Percentiles rank a stretch among this genome's conserved stretches.
phyloP scores from a whole-genome alignment of 2,329 filamentous ascomycete species.

The Leptoxyphium fumago region DNA sequence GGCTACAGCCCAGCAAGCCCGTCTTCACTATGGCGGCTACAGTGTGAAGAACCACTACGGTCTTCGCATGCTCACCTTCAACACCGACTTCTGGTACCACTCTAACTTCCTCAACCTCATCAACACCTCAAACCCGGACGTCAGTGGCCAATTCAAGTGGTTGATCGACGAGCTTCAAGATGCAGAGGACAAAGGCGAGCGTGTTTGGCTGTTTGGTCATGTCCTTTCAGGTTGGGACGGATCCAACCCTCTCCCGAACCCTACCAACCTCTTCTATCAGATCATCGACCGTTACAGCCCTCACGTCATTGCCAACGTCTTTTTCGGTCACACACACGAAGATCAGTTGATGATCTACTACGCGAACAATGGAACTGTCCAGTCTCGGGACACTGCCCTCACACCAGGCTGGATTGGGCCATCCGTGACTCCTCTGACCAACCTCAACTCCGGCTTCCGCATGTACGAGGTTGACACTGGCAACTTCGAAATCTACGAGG shows the following conservation, averaged over 20 bases:
- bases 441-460: constrained; percentile 39
- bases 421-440: constrained; percentile 38
- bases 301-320: constrained; percentile 39
- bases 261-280: constrained; percentile 39
- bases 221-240: constrained; percentile 44
- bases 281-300: constrained; percentile 41
- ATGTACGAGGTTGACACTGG: constrained; percentile 42
- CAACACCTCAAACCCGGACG: constrained; percentile 37
- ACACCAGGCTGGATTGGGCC: constrained; percentile 38
- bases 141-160: constrained; percentile 34
- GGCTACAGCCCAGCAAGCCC: constrained; percentile 31
- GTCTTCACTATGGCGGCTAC: constrained; percentile 42
- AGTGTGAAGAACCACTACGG: constrained; percentile 39
- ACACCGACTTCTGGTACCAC: constrained; percentile 36
- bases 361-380: constrained; percentile 31
- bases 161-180: constrained; percentile 38
- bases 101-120: constrained; percentile 36
- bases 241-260: constrained; percentile 37
- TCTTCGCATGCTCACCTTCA: constrained; percentile 38
- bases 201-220: constrained; percentile 41
- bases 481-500: constrained; percentile 38
- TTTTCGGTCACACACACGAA: constrained; percentile 42
- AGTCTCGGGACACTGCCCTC: constrained; percentile 27
- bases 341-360: constrained; percentile 42
- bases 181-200: constrained; percentile 37